Conservation (phyloP, 331 rosid species). For the Dryas integrifolia region DNA sequence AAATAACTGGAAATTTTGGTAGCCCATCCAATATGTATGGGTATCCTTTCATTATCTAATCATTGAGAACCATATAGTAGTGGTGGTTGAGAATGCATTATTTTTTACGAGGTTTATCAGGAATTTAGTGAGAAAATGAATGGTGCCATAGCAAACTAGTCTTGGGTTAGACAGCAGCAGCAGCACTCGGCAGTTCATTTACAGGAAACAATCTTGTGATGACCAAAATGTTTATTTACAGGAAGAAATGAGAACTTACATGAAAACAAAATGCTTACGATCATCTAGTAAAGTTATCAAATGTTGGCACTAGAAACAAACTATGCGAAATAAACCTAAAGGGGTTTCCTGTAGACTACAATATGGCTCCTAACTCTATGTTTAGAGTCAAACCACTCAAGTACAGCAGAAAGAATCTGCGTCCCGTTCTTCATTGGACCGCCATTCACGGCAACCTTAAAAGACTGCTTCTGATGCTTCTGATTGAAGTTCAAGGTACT, state of each 20-base stretch:
- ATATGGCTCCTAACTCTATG: constrained; percentile 62
- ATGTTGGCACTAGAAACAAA: background rate
- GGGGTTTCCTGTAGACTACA: constrained; percentile 32
- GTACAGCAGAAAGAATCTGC: constrained; percentile 29
- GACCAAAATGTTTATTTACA: constrained; percentile 17
- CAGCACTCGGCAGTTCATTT: too few relatives aligned
- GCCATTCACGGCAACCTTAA: constrained; percentile 58
- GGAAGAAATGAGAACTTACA: background rate
- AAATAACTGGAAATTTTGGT: constrained; percentile 24
- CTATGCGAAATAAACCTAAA: background rate
- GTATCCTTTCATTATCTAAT: constrained; percentile 1
- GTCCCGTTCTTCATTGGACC: constrained; percentile 23
- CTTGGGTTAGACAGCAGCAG: too few relatives aligned
- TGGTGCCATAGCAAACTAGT: too few relatives aligned
- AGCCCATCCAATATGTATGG: constrained; percentile 24
- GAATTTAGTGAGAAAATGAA: too few relatives aligned
- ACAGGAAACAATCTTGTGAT: background rate
- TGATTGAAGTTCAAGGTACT: constrained; percentile 37
- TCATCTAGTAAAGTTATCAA: background rate
- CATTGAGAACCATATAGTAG: background rate
- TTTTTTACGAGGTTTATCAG: background rate
- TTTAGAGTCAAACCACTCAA: constrained; percentile 62
- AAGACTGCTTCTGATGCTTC: constrained; percentile 36
- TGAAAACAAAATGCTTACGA: background rate
- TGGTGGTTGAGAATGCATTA: background rate